phyloP scores from a whole-genome alignment of 345 rosid genomes.

The Viola odorata region DNA sequence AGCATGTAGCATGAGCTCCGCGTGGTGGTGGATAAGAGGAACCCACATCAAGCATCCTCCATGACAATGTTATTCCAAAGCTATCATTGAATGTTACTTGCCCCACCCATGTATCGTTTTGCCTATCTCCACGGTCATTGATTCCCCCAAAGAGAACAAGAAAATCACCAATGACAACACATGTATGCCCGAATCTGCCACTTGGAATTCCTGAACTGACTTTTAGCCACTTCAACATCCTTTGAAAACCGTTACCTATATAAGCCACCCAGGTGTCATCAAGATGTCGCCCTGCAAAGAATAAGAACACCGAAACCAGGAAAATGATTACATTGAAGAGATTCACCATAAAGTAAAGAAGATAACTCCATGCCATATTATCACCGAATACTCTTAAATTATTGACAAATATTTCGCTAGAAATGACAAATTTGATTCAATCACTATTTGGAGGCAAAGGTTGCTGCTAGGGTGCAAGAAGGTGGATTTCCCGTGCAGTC shows the following conservation, averaged over 20 bases:
- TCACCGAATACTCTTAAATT: too few relatives aligned
- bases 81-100: conserved; percentile 42
- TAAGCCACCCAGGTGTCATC: conserved; percentile 92
- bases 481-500: too few relatives aligned
- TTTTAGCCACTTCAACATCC: conserved; percentile 56
- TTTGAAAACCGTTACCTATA: conserved; percentile 43
- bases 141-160: conserved; percentile 89
- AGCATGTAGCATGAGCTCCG: conserved; percentile 92
- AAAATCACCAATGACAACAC: conserved; percentile 46
- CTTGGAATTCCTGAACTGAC: conserved; percentile 64
- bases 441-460: too few relatives aligned
- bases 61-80: conserved; percentile 38
- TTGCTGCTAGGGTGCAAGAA: too few relatives aligned
- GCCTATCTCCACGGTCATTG: conserved; percentile 73
- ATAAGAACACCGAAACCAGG: neutral
- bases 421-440: too few relatives aligned
- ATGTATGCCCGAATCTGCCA: conserved; percentile 92
- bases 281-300: conserved; percentile 71
- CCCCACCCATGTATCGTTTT: conserved; percentile 84
- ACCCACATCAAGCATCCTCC: conserved; percentile 63
- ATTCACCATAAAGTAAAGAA: neutral
- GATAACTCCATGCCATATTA: neutral
- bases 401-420: too few relatives aligned
- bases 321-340: neutral
- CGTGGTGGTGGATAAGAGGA: conserved; percentile 63